These are phyloP conservation scores for Nicotiana tabacum DNA, from an alignment of 257 asterid genomes.

Conservation along the genomic window DNA sequence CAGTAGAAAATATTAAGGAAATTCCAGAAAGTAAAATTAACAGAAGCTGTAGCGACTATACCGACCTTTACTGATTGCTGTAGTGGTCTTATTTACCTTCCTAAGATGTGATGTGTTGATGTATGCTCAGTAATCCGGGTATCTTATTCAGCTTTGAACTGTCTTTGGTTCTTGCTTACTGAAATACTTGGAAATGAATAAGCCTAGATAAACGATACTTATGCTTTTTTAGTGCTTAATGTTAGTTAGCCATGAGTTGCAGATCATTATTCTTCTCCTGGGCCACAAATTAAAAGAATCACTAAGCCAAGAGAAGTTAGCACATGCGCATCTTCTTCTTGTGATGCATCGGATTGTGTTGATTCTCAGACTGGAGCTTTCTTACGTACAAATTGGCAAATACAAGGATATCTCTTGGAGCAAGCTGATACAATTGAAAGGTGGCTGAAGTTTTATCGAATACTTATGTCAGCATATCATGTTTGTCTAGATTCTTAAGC, in stretches of 20 bases:
- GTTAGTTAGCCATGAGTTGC: conserved; percentile 7
- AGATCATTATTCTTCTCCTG: conserved; percentile 42
- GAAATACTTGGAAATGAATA: background rate
- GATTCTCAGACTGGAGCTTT: conserved; percentile 47
- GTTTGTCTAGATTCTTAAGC: background rate
- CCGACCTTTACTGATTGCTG: background rate
- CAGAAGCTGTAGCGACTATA: background rate
- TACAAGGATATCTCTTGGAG: conserved; percentile 84
- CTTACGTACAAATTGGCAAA: conserved; percentile 91
- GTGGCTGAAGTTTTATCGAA: conserved; percentile 29
- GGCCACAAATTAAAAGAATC: conserved; percentile 27
- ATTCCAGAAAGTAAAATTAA: background rate
- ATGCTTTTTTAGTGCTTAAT: conserved; percentile 7
- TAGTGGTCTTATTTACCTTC: background rate
- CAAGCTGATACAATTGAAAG: conserved; percentile 76
- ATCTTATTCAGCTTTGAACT: background rate
- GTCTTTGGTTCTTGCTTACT: background rate
- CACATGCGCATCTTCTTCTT: conserved; percentile 29
- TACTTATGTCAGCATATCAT: background rate
- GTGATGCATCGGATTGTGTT: conserved; percentile 26
- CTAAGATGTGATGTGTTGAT: conserved; percentile 2
- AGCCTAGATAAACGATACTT: background rate
- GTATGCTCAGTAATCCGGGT: background rate
- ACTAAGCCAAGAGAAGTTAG: conserved; percentile 34
- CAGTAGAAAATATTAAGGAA: background rate